These are phyloP conservation scores for Maudiozyma turicensis DNA, from an alignment of 805 yeast species.

Conservation along the genomic window DNA sequence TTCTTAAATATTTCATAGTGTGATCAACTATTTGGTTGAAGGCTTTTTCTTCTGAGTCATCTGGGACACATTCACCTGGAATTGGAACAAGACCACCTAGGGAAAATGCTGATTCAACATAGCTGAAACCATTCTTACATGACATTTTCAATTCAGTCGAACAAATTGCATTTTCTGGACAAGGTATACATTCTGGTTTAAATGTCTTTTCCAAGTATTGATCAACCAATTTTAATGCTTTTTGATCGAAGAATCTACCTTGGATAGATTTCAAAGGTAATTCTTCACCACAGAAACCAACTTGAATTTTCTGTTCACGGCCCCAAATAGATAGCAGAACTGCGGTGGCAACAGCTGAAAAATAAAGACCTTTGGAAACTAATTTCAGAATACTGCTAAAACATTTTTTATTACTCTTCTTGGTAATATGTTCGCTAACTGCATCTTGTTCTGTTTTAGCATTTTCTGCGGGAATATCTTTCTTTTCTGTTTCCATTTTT, in stretches of 20 bases:
- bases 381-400: neutral
- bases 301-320: constrained; percentile 46
- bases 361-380: neutral
- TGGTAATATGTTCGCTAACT: neutral
- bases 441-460: neutral
- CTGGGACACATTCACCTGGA: constrained; percentile 58
- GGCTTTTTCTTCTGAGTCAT: constrained; percentile 55
- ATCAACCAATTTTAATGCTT: neutral
- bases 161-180: constrained; percentile 76
- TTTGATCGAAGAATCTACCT: neutral
- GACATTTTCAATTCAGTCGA: constrained; percentile 43
- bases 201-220: constrained; percentile 30
- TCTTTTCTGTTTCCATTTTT: neutral
- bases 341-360: constrained; percentile 15
- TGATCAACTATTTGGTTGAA: constrained; percentile 52
- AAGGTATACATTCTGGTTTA: constrained; percentile 57
- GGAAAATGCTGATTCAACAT: constrained; percentile 20
- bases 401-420: neutral
- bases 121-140: constrained; percentile 59
- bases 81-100: constrained; percentile 49
- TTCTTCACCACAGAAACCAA: constrained; percentile 59
- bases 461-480: neutral
- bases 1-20: constrained; percentile 49
- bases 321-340: constrained; percentile 45
- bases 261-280: constrained; percentile 2